Percentiles rank a stretch among this genome's conserved stretches.
Evolutionary conservation across 305 asterid genomes (phyloP).

Genomic region (Fraxinus angustifolia): DNA sequence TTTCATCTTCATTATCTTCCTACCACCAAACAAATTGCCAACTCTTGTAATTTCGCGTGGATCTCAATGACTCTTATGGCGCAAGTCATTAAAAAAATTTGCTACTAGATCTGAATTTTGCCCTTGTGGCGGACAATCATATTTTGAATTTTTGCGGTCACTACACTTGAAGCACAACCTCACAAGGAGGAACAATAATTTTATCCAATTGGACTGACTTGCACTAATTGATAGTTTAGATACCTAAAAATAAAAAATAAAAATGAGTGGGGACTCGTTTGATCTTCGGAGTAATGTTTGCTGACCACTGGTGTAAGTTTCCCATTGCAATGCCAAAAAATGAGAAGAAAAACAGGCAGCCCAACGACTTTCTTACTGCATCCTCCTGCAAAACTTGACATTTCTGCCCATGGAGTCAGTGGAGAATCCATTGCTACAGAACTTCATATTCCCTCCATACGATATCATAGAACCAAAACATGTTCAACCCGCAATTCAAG

Average conservation of each 20-base stretch:
- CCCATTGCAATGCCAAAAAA: not conserved
- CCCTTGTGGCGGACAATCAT: not conserved
- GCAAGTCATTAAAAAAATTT: not conserved
- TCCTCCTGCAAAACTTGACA: not conserved
- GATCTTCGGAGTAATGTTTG: not conserved
- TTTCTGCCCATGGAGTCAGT: constrained; percentile 5
- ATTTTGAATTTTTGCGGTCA: not conserved
- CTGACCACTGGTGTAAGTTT: not conserved
- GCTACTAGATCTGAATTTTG: not conserved
- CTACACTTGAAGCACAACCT: not conserved
- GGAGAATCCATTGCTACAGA: constrained; percentile 51
- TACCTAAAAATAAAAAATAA: not conserved
- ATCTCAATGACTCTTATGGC: not conserved
- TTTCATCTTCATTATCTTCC: not conserved
- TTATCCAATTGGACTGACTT: not conserved
- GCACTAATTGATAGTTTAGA: not conserved
- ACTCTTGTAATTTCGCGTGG: not conserved
- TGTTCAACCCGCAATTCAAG: constrained; percentile 60
- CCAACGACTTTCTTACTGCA: not conserved
- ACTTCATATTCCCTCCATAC: constrained; percentile 64
- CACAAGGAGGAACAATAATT: not conserved
- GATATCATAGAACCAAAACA: constrained; percentile 57
- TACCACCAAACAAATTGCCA: not conserved
- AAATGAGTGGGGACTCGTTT: not conserved
- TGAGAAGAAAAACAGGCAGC: not conserved